Percentiles rank a stretch among this genome's conserved stretches.
Conservation (phyloP, 2,329 filamentous ascomycete species). For the Fusarium pilosicola region DNA sequence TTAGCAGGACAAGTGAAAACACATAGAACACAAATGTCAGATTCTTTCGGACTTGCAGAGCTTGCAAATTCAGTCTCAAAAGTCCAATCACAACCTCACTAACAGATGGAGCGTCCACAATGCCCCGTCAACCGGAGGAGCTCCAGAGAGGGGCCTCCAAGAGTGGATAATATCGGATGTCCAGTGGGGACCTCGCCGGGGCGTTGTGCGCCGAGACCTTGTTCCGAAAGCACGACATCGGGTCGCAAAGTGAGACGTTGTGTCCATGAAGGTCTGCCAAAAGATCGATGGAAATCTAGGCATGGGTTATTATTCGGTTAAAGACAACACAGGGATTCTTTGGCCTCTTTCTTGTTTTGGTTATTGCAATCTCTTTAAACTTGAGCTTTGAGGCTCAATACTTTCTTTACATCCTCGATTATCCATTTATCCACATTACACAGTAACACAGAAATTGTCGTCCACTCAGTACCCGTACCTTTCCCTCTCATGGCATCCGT, state of each 20-base stretch:
- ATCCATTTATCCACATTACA: constrained; percentile 14
- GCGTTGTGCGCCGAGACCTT: constrained; percentile 25
- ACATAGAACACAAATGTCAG: background rate
- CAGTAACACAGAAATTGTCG: background rate
- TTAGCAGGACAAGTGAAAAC: constrained; percentile 7
- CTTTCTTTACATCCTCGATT: background rate
- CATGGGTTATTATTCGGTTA: background rate
- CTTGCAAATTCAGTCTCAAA: constrained; percentile 11
- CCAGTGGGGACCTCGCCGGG: constrained; percentile 22
- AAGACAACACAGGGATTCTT: background rate
- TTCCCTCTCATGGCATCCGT: background rate
- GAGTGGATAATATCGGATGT: constrained; percentile 31
- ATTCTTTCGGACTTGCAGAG: constrained; percentile 5
- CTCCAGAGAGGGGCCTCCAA: constrained; percentile 19
- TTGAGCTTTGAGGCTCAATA: background rate
- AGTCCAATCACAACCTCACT: constrained; percentile 19
- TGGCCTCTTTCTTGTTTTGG: constrained; percentile 16
- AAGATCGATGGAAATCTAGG: background rate
- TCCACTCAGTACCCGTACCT: constrained; percentile 21
- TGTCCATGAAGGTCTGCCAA: background rate
- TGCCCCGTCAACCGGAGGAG: constrained; percentile 35
- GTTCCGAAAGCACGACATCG: constrained; percentile 28
- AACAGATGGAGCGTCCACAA: constrained; percentile 7
- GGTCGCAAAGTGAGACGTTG: constrained; percentile 3
- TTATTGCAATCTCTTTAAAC: constrained; percentile 13